Base-by-base conservation (phyloP, 495 filamentous ascomycete genomes). In the Corynascus novoguineensis region DNA sequence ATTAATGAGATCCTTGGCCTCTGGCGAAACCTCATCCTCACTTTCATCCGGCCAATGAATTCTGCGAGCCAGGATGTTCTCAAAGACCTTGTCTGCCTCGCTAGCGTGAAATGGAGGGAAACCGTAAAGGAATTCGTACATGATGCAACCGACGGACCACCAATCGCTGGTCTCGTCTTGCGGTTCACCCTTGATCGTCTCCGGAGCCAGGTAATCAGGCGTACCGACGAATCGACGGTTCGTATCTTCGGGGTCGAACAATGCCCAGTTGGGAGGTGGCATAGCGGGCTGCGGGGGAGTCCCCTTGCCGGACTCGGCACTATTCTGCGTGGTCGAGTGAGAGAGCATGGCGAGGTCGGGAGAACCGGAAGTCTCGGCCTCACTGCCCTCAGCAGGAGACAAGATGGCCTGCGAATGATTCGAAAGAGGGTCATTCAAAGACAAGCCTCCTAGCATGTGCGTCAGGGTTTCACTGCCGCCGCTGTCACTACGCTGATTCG, bases 81-180 rank as follows among this genome's bases (percentile, higher is more conserved):
- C 90, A 64, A 98, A 98, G 11, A 98, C 95, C 64, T 92, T 79
- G 55, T 98, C 95, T 0, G 93, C 93, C 38, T 90, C 89, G 17
- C 77, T 77, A 6, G 89, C 93, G 67, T 98, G 90, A 72, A 98
- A 98, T 21, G 93, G 93, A 1, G 93, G 93, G 22, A 72, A 89
- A 81, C 52, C 93, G 87, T 88, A 97, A 19, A 98, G 75, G 58
- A 96, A 97, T 62, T 98, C 93, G 67, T 97, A 98, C 72, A 97
- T 76, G 57, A 98, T 97, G 64, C 93, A 97, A 2, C 93, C 93
- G 44, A 98, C 75, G 7, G 93, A 97, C 93, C 93, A 98, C 93
- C 93, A 98, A 81, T 98, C 93, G 69, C 93, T 97, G 61, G 91
- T 92, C 68, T 97, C 91, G 68, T 98, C 93, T 72, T 97, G 93